Conservation (phyloP, 2,329 filamentous ascomycete genomes). For the Ceratocystis alfenasii region DNA sequence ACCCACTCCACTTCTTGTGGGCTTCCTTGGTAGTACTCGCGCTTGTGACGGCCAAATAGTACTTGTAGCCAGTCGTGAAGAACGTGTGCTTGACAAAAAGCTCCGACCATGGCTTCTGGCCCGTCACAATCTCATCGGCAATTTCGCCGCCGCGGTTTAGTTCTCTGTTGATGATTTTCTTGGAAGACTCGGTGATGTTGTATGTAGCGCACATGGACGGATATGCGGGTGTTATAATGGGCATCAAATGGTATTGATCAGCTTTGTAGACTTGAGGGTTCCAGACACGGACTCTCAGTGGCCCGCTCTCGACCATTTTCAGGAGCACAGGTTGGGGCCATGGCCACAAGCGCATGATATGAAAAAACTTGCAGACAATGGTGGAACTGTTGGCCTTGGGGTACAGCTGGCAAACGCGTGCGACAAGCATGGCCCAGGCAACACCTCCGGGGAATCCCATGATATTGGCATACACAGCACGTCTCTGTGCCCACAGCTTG, state of each 20-base stretch:
- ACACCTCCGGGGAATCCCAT: conserved; percentile 95
- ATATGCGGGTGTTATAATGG: conserved; percentile 93
- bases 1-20: conserved; percentile 77
- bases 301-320: conserved; percentile 73
- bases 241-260: conserved; percentile 85
- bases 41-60: conserved; percentile 81
- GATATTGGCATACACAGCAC: conserved; percentile 90
- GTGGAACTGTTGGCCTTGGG: conserved; percentile 81
- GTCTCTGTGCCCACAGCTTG: conserved; percentile 89
- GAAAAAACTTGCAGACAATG: conserved; percentile 88
- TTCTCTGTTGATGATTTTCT: conserved; percentile 71
- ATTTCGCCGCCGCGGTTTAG: conserved; percentile 66
- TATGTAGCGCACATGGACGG: conserved; percentile 97
- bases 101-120: conserved; percentile 70
- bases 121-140: conserved; percentile 65
- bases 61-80: conserved; percentile 87
- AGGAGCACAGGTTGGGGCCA: conserved; percentile 92
- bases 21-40: conserved; percentile 73
- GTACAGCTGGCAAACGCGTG: conserved; percentile 89
- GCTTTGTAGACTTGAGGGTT: conserved; percentile 80
- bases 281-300: conserved; percentile 77
- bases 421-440: conserved; percentile 96
- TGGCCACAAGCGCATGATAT: conserved; percentile 78
- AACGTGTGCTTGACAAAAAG: conserved; percentile 85
- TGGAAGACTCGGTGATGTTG: conserved; percentile 80